Base-by-base conservation (phyloP, 495 filamentous ascomycete genomes). In the Talaromyces stipitatus region DNA sequence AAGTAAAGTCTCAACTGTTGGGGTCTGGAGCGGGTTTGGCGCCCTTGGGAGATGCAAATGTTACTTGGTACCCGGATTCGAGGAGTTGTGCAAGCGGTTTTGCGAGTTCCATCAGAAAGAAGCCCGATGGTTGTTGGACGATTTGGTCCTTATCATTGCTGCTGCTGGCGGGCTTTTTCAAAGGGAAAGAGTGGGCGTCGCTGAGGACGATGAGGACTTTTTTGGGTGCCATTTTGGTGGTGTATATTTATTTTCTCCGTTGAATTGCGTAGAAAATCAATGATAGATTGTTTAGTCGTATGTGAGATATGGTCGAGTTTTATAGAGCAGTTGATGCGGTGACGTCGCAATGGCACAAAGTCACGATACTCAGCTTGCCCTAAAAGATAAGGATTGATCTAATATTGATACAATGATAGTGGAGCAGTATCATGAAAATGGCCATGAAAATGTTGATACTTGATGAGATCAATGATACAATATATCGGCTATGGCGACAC, bases 41-140 rank as follows among this genome's bases (percentile, higher is more conserved):
- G 24, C 71, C 74, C 16, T 65, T 58, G 0, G 73, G 70, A 0
- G 66, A 67, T 14, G 72, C 72, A 55, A 76, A 76, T 32, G 70
- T 73, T 4, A 73, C 61, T 51, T 71, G 62, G 47, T 70, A 71
- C 14, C 67, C 67, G 27, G 64, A 61, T 10, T 69, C 66, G 43
- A 77, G 72, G 28, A 77, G 60, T 14, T 66, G 63, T 12, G 64
- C 58, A 0, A 77, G 65, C 0, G 73, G 74, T 54, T 73, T 72
- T 18, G 73, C 69, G 30, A 76, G 69, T 55, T 77, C 74, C 56
- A 71, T 72, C 11, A 77, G 68, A 66, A 77, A 76, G 62, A 72
- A 75, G 2, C 74, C 74, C 2, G 70, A 66, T 4, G 68, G 69
- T 43, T 75, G 69, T 18, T 69, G 54, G 50, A 71, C 52, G 12